These are phyloP conservation scores for Lepiota brunneoincarnata DNA, from an alignment of 768 basidiomycete species.

Conservation along the genomic window DNA sequence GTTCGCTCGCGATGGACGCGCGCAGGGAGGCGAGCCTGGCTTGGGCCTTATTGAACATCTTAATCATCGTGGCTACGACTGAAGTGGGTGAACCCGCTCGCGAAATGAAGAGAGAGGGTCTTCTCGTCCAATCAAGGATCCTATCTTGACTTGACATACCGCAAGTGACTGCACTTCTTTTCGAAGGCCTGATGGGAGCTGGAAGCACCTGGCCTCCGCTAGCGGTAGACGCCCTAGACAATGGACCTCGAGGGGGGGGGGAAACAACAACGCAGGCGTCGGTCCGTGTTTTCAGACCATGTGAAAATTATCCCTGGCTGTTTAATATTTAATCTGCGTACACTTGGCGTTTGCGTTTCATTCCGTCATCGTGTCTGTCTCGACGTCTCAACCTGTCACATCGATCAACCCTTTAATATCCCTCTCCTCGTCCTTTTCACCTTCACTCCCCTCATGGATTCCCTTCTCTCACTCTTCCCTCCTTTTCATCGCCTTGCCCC, in stretches of 20 bases:
- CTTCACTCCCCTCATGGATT: constrained; percentile 14
- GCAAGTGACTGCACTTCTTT: constrained; percentile 24
- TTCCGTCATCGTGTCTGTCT: constrained; percentile 18
- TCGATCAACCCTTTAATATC: constrained; percentile 11
- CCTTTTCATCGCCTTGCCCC: constrained; percentile 20
- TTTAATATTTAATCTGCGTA: constrained; percentile 8
- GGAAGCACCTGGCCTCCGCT: not conserved
- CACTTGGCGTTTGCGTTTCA: constrained; percentile 2
- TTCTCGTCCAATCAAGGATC: constrained; percentile 22
- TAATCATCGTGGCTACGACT: not conserved
- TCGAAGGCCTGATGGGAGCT: constrained; percentile 15
- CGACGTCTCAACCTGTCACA: constrained; percentile 29
- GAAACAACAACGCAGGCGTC: not conserved
- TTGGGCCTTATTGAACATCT: not conserved
- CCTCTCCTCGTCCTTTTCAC: constrained; percentile 11
- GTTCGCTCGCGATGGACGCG: too few species aligned
- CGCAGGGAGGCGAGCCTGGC: not conserved
- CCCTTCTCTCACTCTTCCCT: constrained; percentile 15
- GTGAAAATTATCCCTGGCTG: constrained; percentile 2
- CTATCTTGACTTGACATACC: constrained; percentile 32
- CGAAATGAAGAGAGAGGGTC: not conserved
- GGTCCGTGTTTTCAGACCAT: constrained; percentile 5
- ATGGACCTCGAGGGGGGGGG: not conserved
- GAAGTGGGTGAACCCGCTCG: not conserved
- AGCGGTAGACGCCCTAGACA: not conserved